Evolutionary conservation across 805 yeast genomes (phyloP), one percentile per base, ranked within the genome.

Genomic region (Myxozyma neglecta): DNA sequence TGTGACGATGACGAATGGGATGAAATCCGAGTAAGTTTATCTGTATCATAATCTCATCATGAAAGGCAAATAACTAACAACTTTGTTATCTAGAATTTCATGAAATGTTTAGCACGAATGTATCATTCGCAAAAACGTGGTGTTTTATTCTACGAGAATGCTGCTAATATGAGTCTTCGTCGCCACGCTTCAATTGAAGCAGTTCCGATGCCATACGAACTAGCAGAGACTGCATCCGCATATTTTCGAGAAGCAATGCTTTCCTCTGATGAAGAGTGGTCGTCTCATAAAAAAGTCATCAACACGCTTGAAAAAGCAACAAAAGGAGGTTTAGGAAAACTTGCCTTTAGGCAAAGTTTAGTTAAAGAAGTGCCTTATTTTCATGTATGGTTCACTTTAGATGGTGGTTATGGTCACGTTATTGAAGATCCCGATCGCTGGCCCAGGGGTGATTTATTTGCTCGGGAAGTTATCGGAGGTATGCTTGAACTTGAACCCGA

Each of bases 391-490:
- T 70, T 79, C 54, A 71, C 72, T 18, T 49, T 77, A 6, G 75
- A 78, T 51, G 84, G 83, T 20, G 85, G 85, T 0, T 53, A 79
- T 45, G 85, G 83, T 1, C 85, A 81, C 68, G 79, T 82, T 7
- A 74, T 81, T 7, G 85, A 82, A 61, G 74, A 78, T 58, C 59
- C 65, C 0, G 46, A 64, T 1, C 36, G 53, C 2, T 82, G 85
- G 85, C 84, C 85, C 0, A 69, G 68, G 50, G 80, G 77, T 10
- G 84, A 81, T 59, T 59, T 74, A 50, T 80, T 81, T 68, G 82
- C 79, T 6, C 69, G 84, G 42, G 73, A 76, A 44, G 76, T 81
- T 5, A 70, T 81, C 43, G 84, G 83, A 8, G 83, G 83, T 4
- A 69, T 81, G 68, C 62, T 81, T 37, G 74, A 71, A 11, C 61